Evolutionary conservation across 441 rosid species (phyloP).

Genomic region (Brassica balearica): DNA sequence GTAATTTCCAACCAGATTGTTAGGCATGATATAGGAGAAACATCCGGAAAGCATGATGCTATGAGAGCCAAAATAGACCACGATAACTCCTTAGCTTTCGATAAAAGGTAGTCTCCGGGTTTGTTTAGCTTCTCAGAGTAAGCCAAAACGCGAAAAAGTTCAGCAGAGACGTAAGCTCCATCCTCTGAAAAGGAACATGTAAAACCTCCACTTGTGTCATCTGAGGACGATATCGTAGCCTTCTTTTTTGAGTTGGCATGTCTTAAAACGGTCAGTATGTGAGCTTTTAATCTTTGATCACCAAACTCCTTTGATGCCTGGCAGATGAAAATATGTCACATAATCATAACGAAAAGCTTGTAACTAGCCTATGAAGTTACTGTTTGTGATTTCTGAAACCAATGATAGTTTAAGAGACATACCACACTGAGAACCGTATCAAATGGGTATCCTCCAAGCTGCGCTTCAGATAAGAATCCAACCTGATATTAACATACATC

Average conservation of each 20-base stretch:
- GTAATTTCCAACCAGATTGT: constrained; percentile 99
- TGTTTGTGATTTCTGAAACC: constrained; percentile 31
- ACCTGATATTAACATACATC: constrained; percentile 65
- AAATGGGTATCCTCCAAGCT: constrained; percentile 92
- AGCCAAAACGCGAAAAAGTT: constrained; percentile 90
- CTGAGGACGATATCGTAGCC: constrained; percentile 59
- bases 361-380: constrained; percentile 18
- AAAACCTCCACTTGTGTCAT: constrained; percentile 55
- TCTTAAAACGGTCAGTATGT: constrained; percentile 85
- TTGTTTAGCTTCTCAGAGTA: constrained; percentile 88
- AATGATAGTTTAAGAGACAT: constrained; percentile 44
- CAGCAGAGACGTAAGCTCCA: constrained; percentile 66
- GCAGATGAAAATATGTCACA: constrained; percentile 39
- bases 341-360: constrained; percentile 31
- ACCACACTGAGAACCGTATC: constrained; percentile 86
- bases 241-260: constrained; percentile 80
- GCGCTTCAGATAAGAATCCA: constrained; percentile 97
- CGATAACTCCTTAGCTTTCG: constrained; percentile 92
- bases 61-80: constrained; percentile 98
- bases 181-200: constrained; percentile 62
- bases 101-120: constrained; percentile 86
- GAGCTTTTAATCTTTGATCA: constrained; percentile 90
- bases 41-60: constrained; percentile 97
- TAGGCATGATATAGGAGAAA: constrained; percentile 84
- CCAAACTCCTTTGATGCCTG: constrained; percentile 95